phyloP scores from a whole-genome alignment of 1,284 basidiomycete genomes.

The Tremellales sp. region DNA sequence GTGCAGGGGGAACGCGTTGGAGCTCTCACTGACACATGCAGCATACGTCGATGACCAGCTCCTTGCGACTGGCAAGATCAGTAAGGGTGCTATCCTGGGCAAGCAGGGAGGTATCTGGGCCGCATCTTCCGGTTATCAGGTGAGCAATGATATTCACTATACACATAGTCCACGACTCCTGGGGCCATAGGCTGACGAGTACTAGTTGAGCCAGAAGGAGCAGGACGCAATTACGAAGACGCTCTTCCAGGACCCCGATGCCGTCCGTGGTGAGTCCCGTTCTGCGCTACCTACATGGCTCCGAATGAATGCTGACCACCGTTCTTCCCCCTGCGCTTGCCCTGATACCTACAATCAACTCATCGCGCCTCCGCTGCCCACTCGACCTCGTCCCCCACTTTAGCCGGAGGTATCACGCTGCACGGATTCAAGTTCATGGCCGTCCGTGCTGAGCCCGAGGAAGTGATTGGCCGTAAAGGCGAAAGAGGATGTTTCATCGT shows the following conservation, averaged over 20 bases:
- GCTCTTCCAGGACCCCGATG: conserved; percentile 55
- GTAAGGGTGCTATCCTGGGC: conserved; percentile 79
- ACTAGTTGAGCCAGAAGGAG: neutral
- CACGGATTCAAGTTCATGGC: conserved; percentile 77
- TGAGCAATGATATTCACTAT: conserved; percentile 49
- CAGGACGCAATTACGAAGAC: conserved; percentile 52
- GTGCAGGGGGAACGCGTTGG: neutral
- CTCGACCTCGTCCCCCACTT: neutral
- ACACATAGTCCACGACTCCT: neutral
- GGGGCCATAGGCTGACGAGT: neutral
- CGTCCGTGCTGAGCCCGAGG: conserved; percentile 58
- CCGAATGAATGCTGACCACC: neutral
- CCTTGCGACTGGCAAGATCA: conserved; percentile 69
- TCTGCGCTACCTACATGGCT: neutral
- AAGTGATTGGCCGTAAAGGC: conserved; percentile 75
- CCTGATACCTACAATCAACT: neutral
- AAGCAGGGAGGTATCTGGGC: conserved; percentile 87
- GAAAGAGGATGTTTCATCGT: conserved; percentile 74
- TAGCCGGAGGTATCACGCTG: conserved; percentile 63
- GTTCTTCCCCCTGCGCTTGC: conserved; percentile 1
- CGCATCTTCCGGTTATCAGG: conserved; percentile 64
- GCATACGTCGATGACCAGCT: conserved; percentile 86
- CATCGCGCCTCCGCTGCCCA: too few species aligned
- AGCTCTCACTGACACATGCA: conserved; percentile 36
- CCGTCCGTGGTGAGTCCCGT: conserved; percentile 49